Percentiles rank a stretch among this genome's conserved stretches.
These are phyloP conservation scores for Diplodia intermedia DNA, from an alignment of 2,329 filamentous ascomycete genomes.

Conservation along the genomic window DNA sequence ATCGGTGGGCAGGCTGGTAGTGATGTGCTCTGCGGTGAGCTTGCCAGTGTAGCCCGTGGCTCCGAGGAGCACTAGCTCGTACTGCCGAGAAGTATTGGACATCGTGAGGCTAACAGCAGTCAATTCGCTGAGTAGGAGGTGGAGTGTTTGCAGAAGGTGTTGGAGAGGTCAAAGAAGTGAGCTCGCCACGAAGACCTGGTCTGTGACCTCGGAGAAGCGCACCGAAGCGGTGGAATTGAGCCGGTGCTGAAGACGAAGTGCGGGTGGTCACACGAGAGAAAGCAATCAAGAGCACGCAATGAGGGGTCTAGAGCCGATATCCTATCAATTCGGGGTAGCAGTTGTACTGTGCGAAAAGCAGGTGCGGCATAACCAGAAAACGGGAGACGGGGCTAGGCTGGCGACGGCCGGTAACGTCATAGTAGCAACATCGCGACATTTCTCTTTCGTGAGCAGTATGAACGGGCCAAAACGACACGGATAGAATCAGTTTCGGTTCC, in stretches of 20 bases:
- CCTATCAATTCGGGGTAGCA: neutral
- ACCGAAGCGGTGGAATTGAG: slow-evolving; percentile 11
- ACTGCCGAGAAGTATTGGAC: slow-evolving; percentile 51
- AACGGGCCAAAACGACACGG: neutral
- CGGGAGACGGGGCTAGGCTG: neutral
- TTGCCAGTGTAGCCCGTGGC: slow-evolving; percentile 85
- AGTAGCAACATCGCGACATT: slow-evolving; percentile 3
- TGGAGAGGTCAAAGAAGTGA: slow-evolving; percentile 1
- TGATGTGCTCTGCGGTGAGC: slow-evolving; percentile 77
- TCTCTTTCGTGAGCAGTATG: neutral
- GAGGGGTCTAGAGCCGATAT: neutral
- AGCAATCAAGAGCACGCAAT: neutral
- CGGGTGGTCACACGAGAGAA: slow-evolving; percentile 2
- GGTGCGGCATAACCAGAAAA: slow-evolving; percentile 5
- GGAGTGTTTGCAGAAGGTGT: neutral
- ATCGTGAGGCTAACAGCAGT: neutral
- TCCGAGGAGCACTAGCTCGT: slow-evolving; percentile 71
- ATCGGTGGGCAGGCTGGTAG: slow-evolving; percentile 72
- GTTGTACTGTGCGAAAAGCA: neutral
- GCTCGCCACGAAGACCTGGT: slow-evolving; percentile 20
- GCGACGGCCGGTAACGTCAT: slow-evolving; percentile 13
- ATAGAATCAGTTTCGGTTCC: neutral
- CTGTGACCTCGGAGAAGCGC: slow-evolving; percentile 26
- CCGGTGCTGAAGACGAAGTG: neutral
- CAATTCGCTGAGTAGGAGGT: neutral